These are phyloP conservation scores for Globisporangium splendens DNA, from an alignment of 352 stramenopile species.

Conservation along the genomic window DNA sequence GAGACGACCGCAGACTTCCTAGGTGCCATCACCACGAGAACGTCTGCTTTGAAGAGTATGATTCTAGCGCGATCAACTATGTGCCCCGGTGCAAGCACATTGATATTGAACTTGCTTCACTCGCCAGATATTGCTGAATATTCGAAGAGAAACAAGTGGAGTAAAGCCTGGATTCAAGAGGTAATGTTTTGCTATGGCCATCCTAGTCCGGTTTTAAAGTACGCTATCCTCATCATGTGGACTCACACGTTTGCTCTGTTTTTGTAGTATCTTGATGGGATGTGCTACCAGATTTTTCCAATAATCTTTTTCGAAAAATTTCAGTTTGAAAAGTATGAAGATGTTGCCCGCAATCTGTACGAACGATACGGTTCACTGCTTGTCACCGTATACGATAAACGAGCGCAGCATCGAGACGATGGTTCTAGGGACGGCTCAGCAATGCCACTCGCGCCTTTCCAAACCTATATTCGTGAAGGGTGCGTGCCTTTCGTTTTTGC, in stretches of 20 bases:
- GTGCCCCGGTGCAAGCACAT: conserved; percentile 53
- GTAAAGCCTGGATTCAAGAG: conserved; percentile 63
- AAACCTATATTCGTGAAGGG: conserved; percentile 46
- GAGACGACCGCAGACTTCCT: conserved; percentile 46
- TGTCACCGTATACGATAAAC: conserved; percentile 21
- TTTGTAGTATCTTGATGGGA: conserved; percentile 58
- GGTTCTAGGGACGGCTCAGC: background rate
- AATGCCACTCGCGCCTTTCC: conserved; percentile 41
- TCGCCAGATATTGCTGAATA: conserved; percentile 45
- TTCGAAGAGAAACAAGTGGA: conserved; percentile 19
- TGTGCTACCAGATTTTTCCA: conserved; percentile 64
- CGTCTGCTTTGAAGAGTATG: conserved; percentile 42
- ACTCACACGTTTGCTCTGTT: conserved; percentile 2
- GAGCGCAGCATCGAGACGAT: background rate
- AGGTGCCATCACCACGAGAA: conserved; percentile 41
- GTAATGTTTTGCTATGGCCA: conserved; percentile 15
- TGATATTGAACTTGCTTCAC: conserved; percentile 68
- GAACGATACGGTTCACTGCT: conserved; percentile 47
- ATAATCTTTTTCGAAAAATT: conserved; percentile 62
- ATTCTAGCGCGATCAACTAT: conserved; percentile 49
- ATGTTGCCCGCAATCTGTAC: conserved; percentile 55
- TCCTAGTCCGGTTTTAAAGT: background rate
- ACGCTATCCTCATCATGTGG: background rate
- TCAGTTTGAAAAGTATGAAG: conserved; percentile 44
- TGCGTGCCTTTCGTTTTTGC: conserved; percentile 16